These are phyloP conservation scores for Kodamaea hsintzibuensis DNA, from an alignment of 805 yeast genomes.

Conservation along the genomic window DNA sequence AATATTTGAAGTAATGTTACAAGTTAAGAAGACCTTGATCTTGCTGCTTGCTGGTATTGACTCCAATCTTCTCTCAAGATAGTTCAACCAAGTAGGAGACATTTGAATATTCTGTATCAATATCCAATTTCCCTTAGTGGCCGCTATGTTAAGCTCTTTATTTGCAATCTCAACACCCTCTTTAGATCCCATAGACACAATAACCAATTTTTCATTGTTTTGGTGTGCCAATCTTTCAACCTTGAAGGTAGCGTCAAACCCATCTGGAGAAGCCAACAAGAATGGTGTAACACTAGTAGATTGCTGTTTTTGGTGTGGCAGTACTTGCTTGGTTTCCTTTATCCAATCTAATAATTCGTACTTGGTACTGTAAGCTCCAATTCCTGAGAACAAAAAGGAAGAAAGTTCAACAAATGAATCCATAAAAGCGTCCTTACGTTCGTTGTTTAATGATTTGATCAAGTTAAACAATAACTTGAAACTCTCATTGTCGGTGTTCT, in stretches of 20 bases:
- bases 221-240: constrained; percentile 47
- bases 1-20: constrained; percentile 47
- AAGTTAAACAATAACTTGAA: constrained; percentile 15
- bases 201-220: constrained; percentile 26
- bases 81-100: constrained; percentile 62
- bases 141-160: constrained; percentile 47
- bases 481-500: constrained; percentile 20
- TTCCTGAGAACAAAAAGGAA: constrained; percentile 27
- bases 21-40: constrained; percentile 61
- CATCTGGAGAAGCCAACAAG: constrained; percentile 58
- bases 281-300: constrained; percentile 34
- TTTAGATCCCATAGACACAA: constrained; percentile 71
- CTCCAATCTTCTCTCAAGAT: constrained; percentile 49
- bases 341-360: constrained; percentile 35
- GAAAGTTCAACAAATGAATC: constrained; percentile 17
- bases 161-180: constrained; percentile 65
- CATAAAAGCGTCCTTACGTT: constrained; percentile 14
- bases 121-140: constrained; percentile 64
- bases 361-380: constrained; percentile 29
- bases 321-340: background rate
- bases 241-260: constrained; percentile 64
- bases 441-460: constrained; percentile 11
- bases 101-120: constrained; percentile 80
- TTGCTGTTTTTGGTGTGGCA: constrained; percentile 7
- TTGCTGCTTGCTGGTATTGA: constrained; percentile 9